A percentile compares a stretch with the other conserved stretches of the same genome.
Evolutionary conservation across 2,329 filamentous ascomycete species (phyloP).

Genomic region (Verticillium tricorpus): DNA sequence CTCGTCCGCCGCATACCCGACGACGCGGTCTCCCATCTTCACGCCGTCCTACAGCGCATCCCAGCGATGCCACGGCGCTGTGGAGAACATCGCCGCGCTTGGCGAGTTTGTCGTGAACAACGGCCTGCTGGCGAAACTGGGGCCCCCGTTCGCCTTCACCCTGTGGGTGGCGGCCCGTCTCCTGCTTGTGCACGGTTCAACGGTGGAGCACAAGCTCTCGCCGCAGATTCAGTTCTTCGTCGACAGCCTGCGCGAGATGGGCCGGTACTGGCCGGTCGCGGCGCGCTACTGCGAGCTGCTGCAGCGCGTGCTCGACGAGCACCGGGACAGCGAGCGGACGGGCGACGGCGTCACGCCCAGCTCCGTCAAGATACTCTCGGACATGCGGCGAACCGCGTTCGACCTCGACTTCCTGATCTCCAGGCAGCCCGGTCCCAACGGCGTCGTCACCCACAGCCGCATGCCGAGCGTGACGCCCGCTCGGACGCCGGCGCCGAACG

Average conservation of each 20-base stretch:
- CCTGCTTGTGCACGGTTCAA: conserved; percentile 84
- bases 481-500: conserved; percentile 70
- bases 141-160: conserved; percentile 87
- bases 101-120: conserved; percentile 75
- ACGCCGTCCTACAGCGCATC: conserved; percentile 82
- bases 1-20: conserved; percentile 89
- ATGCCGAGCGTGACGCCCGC: conserved; percentile 54
- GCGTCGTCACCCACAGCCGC: conserved; percentile 25
- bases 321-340: conserved; percentile 70
- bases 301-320: conserved; percentile 80
- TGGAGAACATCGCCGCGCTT: conserved; percentile 75
- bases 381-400: conserved; percentile 87
- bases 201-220: conserved; percentile 78
- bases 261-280: conserved; percentile 80
- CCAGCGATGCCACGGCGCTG: conserved; percentile 77
- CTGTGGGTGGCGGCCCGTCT: conserved; percentile 88
- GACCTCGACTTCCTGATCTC: conserved; percentile 89
- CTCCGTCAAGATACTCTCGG: conserved; percentile 79
- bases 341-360: conserved; percentile 74
- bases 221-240: conserved; percentile 79
- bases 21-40: conserved; percentile 82
- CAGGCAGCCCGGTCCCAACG: conserved; percentile 56
- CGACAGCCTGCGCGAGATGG: conserved; percentile 75
- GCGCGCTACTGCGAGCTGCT: conserved; percentile 76
- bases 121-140: conserved; percentile 71